Evolutionary conservation across 2,329 filamentous ascomycete species (phyloP).

Genomic region (Penicillium sp.): DNA sequence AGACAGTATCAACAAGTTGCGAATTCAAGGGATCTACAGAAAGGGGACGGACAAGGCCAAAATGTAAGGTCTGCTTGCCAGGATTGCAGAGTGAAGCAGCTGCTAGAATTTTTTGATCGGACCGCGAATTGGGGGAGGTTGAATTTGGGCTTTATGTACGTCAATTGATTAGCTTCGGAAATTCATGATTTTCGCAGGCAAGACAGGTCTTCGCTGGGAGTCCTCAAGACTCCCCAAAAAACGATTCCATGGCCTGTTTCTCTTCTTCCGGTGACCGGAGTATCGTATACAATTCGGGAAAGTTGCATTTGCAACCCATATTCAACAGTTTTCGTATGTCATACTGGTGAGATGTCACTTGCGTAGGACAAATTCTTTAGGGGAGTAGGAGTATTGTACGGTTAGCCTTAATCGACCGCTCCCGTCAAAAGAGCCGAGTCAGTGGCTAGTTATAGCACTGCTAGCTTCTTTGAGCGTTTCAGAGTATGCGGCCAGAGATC

Average conservation of each 20-base stretch:
- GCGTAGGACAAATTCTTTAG: background rate
- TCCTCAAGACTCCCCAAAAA: background rate
- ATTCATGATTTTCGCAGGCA: background rate
- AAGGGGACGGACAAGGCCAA: conserved; percentile 16
- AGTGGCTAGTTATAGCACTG: background rate
- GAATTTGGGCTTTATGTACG: background rate
- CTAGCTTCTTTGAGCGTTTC: background rate
- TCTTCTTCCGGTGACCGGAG: background rate
- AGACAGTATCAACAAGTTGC: conserved; percentile 21
- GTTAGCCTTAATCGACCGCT: background rate
- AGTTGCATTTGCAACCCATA: background rate
- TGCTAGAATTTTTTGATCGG: background rate
- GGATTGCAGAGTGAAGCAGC: background rate
- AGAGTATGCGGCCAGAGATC: no score
- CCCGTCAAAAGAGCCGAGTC: background rate
- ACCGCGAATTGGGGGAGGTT: background rate
- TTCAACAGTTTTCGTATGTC: background rate
- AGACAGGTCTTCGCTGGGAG: background rate
- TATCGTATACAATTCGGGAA: background rate
- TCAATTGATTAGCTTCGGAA: background rate
- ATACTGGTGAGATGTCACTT: background rate
- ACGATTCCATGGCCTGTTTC: background rate
- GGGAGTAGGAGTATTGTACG: background rate
- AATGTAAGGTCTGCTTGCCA: conserved; percentile 12
- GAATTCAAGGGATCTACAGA: conserved; percentile 22